These are phyloP conservation scores for Fusarium camptoceras DNA, from an alignment of 2,329 filamentous ascomycete genomes.

Conservation along the genomic window DNA sequence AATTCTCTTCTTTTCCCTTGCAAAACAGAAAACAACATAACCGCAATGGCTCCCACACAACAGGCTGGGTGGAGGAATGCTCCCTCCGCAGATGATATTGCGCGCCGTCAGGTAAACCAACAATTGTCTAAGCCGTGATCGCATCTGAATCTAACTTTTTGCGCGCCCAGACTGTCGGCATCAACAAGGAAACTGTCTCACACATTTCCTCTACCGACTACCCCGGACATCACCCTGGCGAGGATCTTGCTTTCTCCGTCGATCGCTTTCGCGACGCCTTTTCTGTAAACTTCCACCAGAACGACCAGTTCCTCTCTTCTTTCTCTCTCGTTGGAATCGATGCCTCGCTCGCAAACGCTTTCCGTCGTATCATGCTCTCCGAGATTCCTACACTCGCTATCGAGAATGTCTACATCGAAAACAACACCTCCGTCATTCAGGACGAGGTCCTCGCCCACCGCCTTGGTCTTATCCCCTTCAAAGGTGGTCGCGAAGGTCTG, in stretches of 20 bases:
- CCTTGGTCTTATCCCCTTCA: conserved; percentile 90
- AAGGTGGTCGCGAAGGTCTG: conserved; percentile 80
- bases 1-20: background rate
- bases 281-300: conserved; percentile 84
- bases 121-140: conserved; percentile 3
- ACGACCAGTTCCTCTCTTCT: conserved; percentile 78
- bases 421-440: conserved; percentile 98
- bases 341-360: conserved; percentile 94
- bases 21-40: conserved; percentile 3
- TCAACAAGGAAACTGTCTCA: conserved; percentile 91
- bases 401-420: conserved; percentile 90
- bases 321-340: conserved; percentile 95
- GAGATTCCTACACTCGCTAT: conserved; percentile 96
- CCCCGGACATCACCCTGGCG: conserved; percentile 89
- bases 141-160: conserved; percentile 26
- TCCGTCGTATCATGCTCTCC: conserved; percentile 93
- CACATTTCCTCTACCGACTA: conserved; percentile 92
- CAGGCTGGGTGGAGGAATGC: conserved; percentile 51
- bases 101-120: conserved; percentile 68
- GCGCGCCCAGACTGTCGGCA: conserved; percentile 76
- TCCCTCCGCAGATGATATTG: conserved; percentile 67
- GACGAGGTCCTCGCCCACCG: conserved; percentile 95
- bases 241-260: conserved; percentile 84
- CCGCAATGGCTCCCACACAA: conserved; percentile 50
- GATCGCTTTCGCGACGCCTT: conserved; percentile 78